Evolutionary conservation across 2,329 filamentous ascomycete species (phyloP).

Genomic region (Colletotrichum camelliae): DNA sequence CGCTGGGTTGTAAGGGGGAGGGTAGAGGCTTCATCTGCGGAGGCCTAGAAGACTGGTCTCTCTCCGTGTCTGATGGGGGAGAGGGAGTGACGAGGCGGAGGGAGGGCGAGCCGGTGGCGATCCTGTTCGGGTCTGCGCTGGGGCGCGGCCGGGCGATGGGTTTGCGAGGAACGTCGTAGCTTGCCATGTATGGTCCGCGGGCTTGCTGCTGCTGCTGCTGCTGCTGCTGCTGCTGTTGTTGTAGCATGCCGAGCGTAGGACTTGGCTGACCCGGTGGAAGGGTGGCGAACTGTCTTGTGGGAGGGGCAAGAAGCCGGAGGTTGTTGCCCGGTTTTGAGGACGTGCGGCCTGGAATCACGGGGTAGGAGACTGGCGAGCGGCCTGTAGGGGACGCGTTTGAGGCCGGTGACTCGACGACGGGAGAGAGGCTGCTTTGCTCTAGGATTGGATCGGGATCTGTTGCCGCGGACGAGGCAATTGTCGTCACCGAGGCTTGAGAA

Average conservation of each 20-base stretch:
- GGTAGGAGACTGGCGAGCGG: conserved; percentile 37
- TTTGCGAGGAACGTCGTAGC: conserved; percentile 17
- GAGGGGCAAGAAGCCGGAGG: conserved; percentile 36
- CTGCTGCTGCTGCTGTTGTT: conserved; percentile 14
- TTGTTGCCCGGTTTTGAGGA: conserved; percentile 22
- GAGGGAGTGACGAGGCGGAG: conserved; percentile 43
- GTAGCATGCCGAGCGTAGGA: conserved; percentile 43
- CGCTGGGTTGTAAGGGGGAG: conserved; percentile 9
- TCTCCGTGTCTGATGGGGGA: conserved; percentile 19
- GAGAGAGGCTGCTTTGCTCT: conserved; percentile 44
- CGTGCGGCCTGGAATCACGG: conserved; percentile 30
- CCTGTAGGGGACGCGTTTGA: conserved; percentile 27
- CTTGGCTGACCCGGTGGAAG: conserved; percentile 46
- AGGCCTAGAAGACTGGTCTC: neutral
- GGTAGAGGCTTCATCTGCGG: conserved; percentile 19
- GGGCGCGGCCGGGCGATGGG: conserved; percentile 4
- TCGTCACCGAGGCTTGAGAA: conserved; percentile 40
- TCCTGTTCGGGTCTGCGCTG: neutral
- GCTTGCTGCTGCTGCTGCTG: conserved; percentile 14
- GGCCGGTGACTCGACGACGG: conserved; percentile 53
- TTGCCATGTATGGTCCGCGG: conserved; percentile 20
- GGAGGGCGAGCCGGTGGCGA: conserved; percentile 33
- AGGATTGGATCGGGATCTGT: conserved; percentile 24
- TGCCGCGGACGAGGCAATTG: conserved; percentile 37
- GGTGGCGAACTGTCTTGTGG: conserved; percentile 34